Base-by-base conservation (phyloP, 169 alveolate species). In the Plasmodium relictum region DNA sequence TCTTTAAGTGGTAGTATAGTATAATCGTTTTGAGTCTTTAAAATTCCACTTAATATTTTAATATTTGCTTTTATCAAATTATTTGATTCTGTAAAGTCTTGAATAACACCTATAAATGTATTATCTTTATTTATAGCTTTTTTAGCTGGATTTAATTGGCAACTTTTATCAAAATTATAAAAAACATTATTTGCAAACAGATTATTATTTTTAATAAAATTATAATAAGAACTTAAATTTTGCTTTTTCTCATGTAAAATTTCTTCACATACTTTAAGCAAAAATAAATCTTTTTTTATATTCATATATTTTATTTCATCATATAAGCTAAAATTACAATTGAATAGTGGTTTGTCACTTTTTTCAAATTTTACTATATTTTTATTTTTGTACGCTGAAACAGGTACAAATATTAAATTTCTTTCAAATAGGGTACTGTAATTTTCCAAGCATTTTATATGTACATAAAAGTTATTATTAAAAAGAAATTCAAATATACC, bases 361-460 rank as follows among this genome's bases (percentile, higher is more conserved):
- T 80, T 45, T 59, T 80, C 85, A 42, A 80, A 80, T 52, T 80
- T 80, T 66, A 80, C 83, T 9, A 80, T 71, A 37, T 80, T 80
- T 71, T 66, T 56, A 68, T 80, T 80, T 54, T 80, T 80, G 61
- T 80, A 80, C 5, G 90, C 90, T 22, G 90, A 65, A 80, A 80
- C 63, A 18, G 90, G 90, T 16, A 41, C 54, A 26, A 80, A 80
- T 26, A 72, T 54, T 68, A 80, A 31, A 66, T 68, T 65, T 41
- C 48, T 70, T 68, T 50, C 61, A 54, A 80, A 65, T 22, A 54
- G 24, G 8, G 9, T 65, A 7, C 24, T 39, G 16, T 37, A 16
- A 18, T 7, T 61, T 16, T 24, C 58, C 14, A 74, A 44, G 14
- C 39, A 14, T 66, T 26, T 24, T 41, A 6, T 31, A 42, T 39